Evolutionary conservation across 306 rosid genomes (phyloP).

Genomic region (Fragaria iinumae): DNA sequence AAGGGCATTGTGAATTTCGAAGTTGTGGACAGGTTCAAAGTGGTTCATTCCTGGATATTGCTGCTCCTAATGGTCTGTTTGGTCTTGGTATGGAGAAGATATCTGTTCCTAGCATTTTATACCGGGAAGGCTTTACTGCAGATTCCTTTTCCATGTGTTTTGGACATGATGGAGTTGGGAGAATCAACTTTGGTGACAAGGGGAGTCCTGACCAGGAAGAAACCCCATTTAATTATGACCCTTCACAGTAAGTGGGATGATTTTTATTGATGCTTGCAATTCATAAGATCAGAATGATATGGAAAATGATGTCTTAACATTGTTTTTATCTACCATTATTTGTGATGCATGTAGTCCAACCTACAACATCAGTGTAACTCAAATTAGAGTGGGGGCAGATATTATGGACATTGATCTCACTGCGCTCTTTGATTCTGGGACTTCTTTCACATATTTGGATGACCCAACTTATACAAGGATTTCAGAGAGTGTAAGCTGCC

Average conservation of each 20-base stretch:
- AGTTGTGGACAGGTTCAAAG: slow-evolving; percentile 96
- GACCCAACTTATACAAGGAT: slow-evolving; percentile 69
- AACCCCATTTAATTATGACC: slow-evolving; percentile 83
- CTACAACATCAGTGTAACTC: slow-evolving; percentile 75
- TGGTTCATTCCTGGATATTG: slow-evolving; percentile 84
- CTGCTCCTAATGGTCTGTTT: slow-evolving; percentile 93
- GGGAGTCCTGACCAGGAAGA: slow-evolving; percentile 83
- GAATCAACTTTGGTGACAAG: slow-evolving; percentile 91
- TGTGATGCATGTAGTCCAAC: slow-evolving; percentile 64
- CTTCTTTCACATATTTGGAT: slow-evolving; percentile 84
- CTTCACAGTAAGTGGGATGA: slow-evolving; percentile 74
- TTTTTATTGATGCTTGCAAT: slow-evolving; percentile 34
- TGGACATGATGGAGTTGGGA: slow-evolving; percentile 83
- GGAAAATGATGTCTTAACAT: slow-evolving; percentile 1
- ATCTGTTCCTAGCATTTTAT: slow-evolving; percentile 93
- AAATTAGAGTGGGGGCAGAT: slow-evolving; percentile 69
- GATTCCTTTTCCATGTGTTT: slow-evolving; percentile 98
- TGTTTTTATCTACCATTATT: slow-evolving; percentile 24
- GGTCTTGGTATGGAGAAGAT: slow-evolving; percentile 97
- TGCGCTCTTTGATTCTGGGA: slow-evolving; percentile 89
- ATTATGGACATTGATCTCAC: slow-evolving; percentile 59
- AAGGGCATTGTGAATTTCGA: slow-evolving; percentile 30
- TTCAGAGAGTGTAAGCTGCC: slow-evolving; percentile 62
- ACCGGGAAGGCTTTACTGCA: slow-evolving; percentile 73
- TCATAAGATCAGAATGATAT: slow-evolving; percentile 21